phyloP scores from a whole-genome alignment of 176 grass and related monocot species.

The Ensete glaucum region DNA sequence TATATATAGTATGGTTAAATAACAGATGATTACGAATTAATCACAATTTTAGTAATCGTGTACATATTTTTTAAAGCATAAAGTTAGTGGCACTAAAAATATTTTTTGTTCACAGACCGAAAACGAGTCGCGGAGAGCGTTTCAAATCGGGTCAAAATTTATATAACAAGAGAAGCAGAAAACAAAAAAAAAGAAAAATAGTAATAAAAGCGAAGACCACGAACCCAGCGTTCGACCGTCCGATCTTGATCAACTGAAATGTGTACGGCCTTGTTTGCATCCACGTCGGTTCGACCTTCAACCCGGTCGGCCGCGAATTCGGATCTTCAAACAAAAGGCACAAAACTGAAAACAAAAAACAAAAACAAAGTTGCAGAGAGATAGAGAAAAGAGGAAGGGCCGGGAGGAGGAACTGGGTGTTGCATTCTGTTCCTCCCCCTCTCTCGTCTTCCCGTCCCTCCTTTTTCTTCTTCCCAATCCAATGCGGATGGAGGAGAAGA shows the following conservation, averaged over 20 bases:
- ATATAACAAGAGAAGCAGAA: not conserved
- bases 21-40: no score
- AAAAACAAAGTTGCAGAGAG: not conserved
- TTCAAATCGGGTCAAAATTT: not conserved
- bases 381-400: not conserved
- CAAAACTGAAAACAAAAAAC: not conserved
- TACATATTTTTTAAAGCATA: no score
- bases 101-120: no score
- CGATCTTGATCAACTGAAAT: not conserved
- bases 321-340: not conserved
- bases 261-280: not conserved
- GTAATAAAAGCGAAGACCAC: no score
- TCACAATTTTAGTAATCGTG: no score
- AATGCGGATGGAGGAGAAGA: not conserved
- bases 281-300: not conserved
- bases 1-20: no score
- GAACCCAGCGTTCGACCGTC: not conserved
- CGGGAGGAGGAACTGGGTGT: not conserved
- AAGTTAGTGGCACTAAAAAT: no score
- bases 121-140: not conserved
- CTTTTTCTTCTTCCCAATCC: not conserved
- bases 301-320: not conserved
- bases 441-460: not conserved
- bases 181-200: no score
- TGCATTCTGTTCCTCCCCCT: not conserved